A percentile compares a stretch with the other conserved stretches of the same genome.
Conservation (phyloP, 2,329 filamentous ascomycete species). For the Trichoderma pleuroti region DNA sequence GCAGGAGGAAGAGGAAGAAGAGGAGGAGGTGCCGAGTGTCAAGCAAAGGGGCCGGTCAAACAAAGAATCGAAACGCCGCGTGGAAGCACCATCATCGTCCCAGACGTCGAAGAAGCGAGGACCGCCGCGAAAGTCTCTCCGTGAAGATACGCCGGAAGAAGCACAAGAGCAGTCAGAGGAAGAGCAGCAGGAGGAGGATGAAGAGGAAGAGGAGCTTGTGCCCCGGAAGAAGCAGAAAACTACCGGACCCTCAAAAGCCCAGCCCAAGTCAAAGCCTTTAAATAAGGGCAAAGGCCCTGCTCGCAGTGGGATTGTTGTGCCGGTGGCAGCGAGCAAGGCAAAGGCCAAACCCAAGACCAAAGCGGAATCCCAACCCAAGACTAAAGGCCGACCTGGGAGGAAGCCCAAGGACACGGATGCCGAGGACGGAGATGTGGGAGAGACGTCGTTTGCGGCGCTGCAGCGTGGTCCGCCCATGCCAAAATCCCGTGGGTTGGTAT, state of each 20-base stretch:
- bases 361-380: conserved; percentile 26
- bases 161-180: neutral
- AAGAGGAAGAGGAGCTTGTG: conserved; percentile 26
- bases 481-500: conserved; percentile 52
- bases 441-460: conserved; percentile 46
- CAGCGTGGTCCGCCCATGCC: conserved; percentile 55
- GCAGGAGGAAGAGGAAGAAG: conserved; percentile 7
- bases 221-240: conserved; percentile 30
- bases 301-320: neutral
- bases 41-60: conserved; percentile 22
- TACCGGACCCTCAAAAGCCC: conserved; percentile 27
- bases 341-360: conserved; percentile 17
- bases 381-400: conserved; percentile 26
- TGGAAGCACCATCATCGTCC: neutral
- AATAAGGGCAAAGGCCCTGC: conserved; percentile 12
- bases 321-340: neutral
- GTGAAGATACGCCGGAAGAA: neutral
- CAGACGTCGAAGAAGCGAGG: neutral
- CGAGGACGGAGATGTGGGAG: conserved; percentile 42
- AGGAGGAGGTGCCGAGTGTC: conserved; percentile 2
- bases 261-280: conserved; percentile 1
- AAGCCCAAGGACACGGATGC: conserved; percentile 26
- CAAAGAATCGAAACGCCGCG: conserved; percentile 12
- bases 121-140: neutral
- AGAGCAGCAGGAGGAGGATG: conserved; percentile 24